Base-by-base conservation (phyloP, 371 early-diverging fungal genomes). In the Mortierella sp. region DNA sequence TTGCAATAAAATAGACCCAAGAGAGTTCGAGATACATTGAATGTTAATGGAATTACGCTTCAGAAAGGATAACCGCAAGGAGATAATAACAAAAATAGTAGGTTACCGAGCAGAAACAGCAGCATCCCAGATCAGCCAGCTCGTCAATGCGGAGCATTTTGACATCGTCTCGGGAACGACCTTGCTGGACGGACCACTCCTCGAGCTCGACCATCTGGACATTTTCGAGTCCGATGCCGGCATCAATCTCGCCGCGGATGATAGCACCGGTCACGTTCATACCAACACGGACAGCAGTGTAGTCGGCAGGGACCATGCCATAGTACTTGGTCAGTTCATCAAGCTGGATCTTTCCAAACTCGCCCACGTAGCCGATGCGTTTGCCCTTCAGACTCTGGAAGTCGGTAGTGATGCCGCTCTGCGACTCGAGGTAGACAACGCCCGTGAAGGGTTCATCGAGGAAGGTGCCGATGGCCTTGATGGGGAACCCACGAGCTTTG, bases 141-240 rank as follows among this genome's bases (percentile, higher is more conserved):
- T 93, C 93, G 74, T 94, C 94, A 77, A 94, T 94, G 55, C 94
- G 89, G 44, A 93, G 88, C 94, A 94, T 93, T 14, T 87, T 81
- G 44, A 94, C 93, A 74, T 92, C 93, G 44, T 87, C 88, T 28
- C 87, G 89, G 34, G 88, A 67, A 26, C 91, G 87, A 53, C 92
- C 92, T 72, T 92, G 89, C 50, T 88, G 79, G 43, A 88, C 90
- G 43, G 90, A 91, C 92, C 92, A 92, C 74, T 93, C 91, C 83
- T 93, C 94, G n/a, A 93, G 81, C 69, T 93, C 93, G 50, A 92
- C 94, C 89, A 90, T 90, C 78, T 93, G 94, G 40, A 93, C 91
- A 67, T 93, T 93, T 74, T 94, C 94, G n/a, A 94, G 88, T 44
- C 94, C 94, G 64, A 94, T 91, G 70, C 94, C 94, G n/a, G 93